Evolutionary conservation across 2,329 filamentous ascomycete genomes (phyloP).

Genomic region (Trichoderma atrobrunneum): DNA sequence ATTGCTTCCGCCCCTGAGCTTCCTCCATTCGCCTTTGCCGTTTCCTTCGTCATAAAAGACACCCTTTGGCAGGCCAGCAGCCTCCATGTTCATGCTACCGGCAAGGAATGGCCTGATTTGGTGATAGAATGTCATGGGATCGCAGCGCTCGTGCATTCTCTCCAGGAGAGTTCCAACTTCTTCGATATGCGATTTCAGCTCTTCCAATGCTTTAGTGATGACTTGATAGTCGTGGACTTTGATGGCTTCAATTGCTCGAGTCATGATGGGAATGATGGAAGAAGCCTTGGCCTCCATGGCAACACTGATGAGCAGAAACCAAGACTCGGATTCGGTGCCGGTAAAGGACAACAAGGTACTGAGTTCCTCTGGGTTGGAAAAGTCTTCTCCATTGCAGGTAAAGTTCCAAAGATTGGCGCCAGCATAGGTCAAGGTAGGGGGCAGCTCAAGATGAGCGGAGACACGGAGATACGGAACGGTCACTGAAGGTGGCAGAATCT

Average conservation of each 20-base stretch:
- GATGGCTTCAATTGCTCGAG: constrained; percentile 70
- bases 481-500: constrained; percentile 70
- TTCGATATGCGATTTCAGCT: constrained; percentile 64
- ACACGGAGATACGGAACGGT: constrained; percentile 73
- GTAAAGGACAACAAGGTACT: constrained; percentile 78
- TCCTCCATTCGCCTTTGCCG: constrained; percentile 64
- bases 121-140: constrained; percentile 85
- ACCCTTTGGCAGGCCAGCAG: constrained; percentile 76
- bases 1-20: constrained; percentile 87
- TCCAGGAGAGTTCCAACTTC: constrained; percentile 66
- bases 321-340: constrained; percentile 84
- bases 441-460: constrained; percentile 72
- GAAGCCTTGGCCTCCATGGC: constrained; percentile 85
- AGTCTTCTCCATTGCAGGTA: constrained; percentile 51
- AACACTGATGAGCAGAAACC: constrained; percentile 89
- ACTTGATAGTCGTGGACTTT: constrained; percentile 56
- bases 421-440: constrained; percentile 87
- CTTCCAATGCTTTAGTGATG: constrained; percentile 62
- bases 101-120: constrained; percentile 84
- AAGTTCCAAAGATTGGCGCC: constrained; percentile 90
- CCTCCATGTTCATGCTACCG: constrained; percentile 87
- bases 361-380: constrained; percentile 67
- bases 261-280: constrained; percentile 71
- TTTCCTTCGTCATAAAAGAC: constrained; percentile 79
- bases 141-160: constrained; percentile 86